A percentile compares a stretch with the other conserved stretches of the same genome.
Evolutionary conservation across 148 eudicot species (phyloP).

Genomic region (Talinum fruticosum): DNA sequence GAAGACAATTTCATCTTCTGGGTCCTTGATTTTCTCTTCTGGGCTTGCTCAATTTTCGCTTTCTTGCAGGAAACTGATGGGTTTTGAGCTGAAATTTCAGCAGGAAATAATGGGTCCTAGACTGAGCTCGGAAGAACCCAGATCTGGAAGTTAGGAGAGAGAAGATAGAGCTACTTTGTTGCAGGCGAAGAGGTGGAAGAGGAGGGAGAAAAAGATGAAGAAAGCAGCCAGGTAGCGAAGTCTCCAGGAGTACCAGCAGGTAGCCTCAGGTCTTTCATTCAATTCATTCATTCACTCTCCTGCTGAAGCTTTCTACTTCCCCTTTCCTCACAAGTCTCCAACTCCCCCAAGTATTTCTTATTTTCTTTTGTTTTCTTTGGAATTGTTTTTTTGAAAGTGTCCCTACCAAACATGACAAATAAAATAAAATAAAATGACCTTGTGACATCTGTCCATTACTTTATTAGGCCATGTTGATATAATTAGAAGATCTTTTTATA

Average conservation of each 20-base stretch:
- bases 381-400: not conserved
- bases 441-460: too few relatives aligned
- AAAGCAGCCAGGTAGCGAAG: slow-evolving; percentile 27
- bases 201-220: not conserved
- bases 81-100: not conserved
- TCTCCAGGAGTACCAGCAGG: not conserved
- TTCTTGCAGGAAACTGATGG: not conserved
- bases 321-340: not conserved
- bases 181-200: not conserved
- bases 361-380: too few relatives aligned
- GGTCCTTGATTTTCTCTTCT: not conserved
- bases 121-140: not conserved
- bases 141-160: slow-evolving; percentile 10
- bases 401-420: too few relatives aligned
- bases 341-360: not conserved
- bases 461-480: too few relatives aligned
- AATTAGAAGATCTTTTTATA: too few relatives aligned
- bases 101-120: not conserved
- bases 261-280: too few relatives aligned
- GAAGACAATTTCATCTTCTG: slow-evolving; percentile 37
- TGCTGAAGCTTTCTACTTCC: not conserved
- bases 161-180: not conserved
- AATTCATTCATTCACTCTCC: too few relatives aligned
- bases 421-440: too few relatives aligned
- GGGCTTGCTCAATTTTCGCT: not conserved